These are phyloP conservation scores for Phytopythium oedochilum DNA, from an alignment of 352 stramenopile genomes.

Conservation along the genomic window DNA sequence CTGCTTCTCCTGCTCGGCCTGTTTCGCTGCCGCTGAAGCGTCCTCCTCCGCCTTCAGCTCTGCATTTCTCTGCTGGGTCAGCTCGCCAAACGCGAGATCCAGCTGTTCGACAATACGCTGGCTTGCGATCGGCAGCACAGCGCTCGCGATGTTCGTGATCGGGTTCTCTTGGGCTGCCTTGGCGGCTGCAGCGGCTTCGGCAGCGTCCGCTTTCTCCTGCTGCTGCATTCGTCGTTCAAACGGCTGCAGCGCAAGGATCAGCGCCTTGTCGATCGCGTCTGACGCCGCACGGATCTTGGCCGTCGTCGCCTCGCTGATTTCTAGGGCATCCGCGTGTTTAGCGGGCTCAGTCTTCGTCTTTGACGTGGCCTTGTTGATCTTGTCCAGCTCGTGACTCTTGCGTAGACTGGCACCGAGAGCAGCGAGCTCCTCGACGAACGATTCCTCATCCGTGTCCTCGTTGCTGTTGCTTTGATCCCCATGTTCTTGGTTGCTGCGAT, in stretches of 20 bases:
- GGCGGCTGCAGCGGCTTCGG: conserved; percentile 6
- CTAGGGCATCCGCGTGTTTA: conserved; percentile 3
- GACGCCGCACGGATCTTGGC: conserved; percentile 28
- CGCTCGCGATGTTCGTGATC: conserved; percentile 9
- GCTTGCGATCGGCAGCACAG: conserved; percentile 21
- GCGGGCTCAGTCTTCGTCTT: background rate
- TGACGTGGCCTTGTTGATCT: conserved; percentile 11
- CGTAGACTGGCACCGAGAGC: conserved; percentile 17
- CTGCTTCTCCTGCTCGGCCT: conserved; percentile 32
- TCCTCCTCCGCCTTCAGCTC: conserved; percentile 31
- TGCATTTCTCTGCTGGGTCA: conserved; percentile 23
- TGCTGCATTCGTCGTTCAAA: conserved; percentile 36
- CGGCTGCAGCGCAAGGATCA: conserved; percentile 44
- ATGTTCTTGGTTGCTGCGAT: background rate
- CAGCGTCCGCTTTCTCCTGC: conserved; percentile 19
- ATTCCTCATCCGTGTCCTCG: conserved; percentile 32
- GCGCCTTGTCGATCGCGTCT: conserved; percentile 33
- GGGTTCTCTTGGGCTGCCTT: conserved; percentile 7
- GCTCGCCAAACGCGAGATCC: conserved; percentile 32
- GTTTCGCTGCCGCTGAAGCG: conserved; percentile 19
- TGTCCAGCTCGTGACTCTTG: conserved; percentile 11
- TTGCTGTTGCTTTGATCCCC: background rate
- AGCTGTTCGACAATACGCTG: conserved; percentile 40
- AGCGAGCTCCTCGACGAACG: conserved; percentile 37
- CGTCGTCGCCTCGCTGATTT: conserved; percentile 12